phyloP scores from a whole-genome alignment of 345 rosid species.

The Arabidopsis suecica region DNA sequence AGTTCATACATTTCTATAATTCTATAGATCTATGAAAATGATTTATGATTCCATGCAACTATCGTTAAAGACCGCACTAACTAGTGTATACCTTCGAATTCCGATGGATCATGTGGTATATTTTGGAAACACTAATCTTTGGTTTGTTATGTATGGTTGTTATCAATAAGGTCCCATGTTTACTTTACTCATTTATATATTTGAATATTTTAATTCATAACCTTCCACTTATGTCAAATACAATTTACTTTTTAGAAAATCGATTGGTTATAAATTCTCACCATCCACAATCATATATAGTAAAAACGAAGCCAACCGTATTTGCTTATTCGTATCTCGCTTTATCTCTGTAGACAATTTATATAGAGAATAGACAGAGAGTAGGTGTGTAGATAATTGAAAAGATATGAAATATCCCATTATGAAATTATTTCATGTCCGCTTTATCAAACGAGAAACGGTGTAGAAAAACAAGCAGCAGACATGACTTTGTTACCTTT shows the following conservation, averaged over 20 bases:
- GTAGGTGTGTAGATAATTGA: conserved; percentile 15
- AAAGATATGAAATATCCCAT: neutral
- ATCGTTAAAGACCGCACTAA: no score
- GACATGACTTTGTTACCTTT: conserved; percentile 28
- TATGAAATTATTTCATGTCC: conserved; percentile 12
- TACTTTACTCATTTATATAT: neutral
- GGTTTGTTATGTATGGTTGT: conserved; percentile 10
- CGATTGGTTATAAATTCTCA: neutral
- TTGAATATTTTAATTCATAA: neutral
- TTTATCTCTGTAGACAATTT: neutral
- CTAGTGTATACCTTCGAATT: neutral
- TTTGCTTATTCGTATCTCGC: neutral
- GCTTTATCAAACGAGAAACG: conserved; percentile 15
- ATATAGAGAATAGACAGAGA: neutral
- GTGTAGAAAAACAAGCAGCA: conserved; percentile 8
- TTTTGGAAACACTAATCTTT: neutral
- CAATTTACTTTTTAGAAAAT: neutral
- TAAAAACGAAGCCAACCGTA: neutral
- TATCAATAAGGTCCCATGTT: neutral
- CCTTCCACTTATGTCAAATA: neutral
- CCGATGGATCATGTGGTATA: neutral
- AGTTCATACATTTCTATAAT: no score
- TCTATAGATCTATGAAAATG: no score
- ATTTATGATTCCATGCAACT: neutral
- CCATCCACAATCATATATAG: neutral